A percentile compares a stretch with the other conserved stretches of the same genome.
Conservation (phyloP, 768 basidiomycete genomes). For the Lactarius tabidus region DNA sequence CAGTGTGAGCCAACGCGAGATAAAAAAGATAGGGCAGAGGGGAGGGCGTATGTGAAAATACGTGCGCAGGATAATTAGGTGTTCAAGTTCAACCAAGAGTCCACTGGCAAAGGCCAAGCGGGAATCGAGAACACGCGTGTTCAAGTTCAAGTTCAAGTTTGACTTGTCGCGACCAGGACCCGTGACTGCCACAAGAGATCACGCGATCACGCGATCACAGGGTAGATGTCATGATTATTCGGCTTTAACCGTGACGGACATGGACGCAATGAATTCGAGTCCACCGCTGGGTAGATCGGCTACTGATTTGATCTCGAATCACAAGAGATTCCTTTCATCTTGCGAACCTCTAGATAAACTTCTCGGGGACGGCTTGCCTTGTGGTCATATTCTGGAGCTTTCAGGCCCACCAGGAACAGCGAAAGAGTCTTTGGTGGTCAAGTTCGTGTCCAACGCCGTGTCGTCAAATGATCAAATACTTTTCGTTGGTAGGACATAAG, state of each 20-base stretch:
- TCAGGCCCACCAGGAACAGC: constrained; percentile 72
- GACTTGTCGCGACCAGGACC: constrained; percentile 8
- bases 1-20: neutral
- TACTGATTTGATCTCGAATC: constrained; percentile 39
- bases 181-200: constrained; percentile 15
- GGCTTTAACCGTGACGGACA: neutral
- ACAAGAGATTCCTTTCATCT: constrained; percentile 37
- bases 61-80: neutral
- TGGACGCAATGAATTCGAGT: neutral
- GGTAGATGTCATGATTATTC: neutral
- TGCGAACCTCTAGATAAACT: constrained; percentile 53
- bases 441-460: constrained; percentile 47
- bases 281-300: constrained; percentile 50
- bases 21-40: neutral
- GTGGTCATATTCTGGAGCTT: constrained; percentile 64
- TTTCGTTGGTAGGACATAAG: constrained; percentile 52
- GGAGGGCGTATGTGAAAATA: neutral
- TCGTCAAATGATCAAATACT: constrained; percentile 50
- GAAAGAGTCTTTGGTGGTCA: constrained; percentile 53
- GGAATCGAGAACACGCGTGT: neutral
- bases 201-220: neutral
- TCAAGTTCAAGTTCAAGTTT: neutral
- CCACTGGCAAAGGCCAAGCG: neutral
- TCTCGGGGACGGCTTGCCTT: constrained; percentile 58
- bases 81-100: constrained; percentile 3